Evolutionary conservation across 225 moss, liverwort and hornwort genomes (phyloP), one percentile per base, ranked within the genome.

Genomic region (Bryum argenteum): DNA sequence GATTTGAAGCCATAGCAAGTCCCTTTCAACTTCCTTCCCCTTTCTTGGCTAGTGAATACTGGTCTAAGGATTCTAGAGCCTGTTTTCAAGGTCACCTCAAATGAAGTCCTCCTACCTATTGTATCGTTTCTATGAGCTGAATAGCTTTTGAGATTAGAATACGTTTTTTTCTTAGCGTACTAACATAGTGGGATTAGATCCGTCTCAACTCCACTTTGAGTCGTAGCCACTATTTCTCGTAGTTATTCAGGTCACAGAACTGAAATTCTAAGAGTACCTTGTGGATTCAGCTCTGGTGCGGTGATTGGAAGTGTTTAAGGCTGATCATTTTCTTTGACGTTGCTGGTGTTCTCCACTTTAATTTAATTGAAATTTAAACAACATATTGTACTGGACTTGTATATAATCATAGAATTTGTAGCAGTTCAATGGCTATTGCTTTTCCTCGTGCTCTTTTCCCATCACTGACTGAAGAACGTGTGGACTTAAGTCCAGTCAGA

Each of bases 401-500:
- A n/a, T n/a, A n/a, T n/a, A n/a, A n/a, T n/a, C n/a, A n/a, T n/a
- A n/a, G n/a, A n/a, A n/a, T n/a, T n/a, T n/a, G n/a, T n/a, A n/a
- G n/a, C n/a, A n/a, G n/a, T n/a, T n/a, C n/a, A n/a, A n/a, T n/a
- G n/a, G n/a, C n/a, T n/a, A n/a, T n/a, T n/a, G n/a, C n/a, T n/a
- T n/a, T n/a, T n/a, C n/a, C 10, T 65, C 1, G 6, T 50, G 26
- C 3, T 65, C 26, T 10, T 17, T 48, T 11, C 14, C 13, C n/a
- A n/a, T n/a, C 5, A 52, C 1, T 40, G 40, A 67, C 54, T 15
- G 19, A 54, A 54, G 0, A 38, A n/a, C 20, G 22, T 38, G 23
- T 66, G 39, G 58, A 66, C 17, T 2, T 6, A 40, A 72, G 21
- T 72, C 66, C 77, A 93, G 89, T 78, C 89, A 24, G 91, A 90